Percentiles rank a stretch among this genome's conserved stretches.
Evolutionary conservation across 306 rosid species (phyloP).

Genomic region (Luffa acutangula): DNA sequence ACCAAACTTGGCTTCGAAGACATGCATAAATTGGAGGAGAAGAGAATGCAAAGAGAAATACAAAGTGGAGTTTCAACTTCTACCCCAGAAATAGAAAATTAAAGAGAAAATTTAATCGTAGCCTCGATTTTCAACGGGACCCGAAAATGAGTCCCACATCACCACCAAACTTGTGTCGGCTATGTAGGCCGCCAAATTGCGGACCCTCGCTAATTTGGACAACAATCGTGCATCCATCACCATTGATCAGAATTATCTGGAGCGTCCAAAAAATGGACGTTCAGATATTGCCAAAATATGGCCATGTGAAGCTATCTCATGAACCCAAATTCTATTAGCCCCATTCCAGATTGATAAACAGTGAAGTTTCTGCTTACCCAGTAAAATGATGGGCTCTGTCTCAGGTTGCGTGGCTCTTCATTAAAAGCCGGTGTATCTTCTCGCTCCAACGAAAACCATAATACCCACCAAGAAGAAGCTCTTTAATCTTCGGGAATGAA

Average conservation of each 20-base stretch:
- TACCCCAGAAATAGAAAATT: background rate
- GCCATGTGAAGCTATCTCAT: background rate
- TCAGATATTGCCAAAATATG: background rate
- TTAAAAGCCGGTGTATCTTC: background rate
- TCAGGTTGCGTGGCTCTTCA: background rate
- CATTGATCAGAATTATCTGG: background rate
- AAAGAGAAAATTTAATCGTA: background rate
- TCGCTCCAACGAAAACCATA: background rate
- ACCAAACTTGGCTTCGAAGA: conserved; percentile 46
- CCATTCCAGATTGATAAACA: background rate
- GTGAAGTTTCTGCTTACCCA: background rate
- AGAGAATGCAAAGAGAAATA: conserved; percentile 12
- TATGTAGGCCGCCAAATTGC: background rate
- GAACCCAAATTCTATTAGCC: background rate
- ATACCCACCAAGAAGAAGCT: background rate
- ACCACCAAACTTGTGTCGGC: conserved; percentile 6
- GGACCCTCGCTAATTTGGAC: background rate
- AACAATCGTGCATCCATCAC: background rate
- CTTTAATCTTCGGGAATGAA: background rate
- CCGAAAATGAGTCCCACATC: background rate
- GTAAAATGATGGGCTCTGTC: background rate
- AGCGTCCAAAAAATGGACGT: conserved; percentile 1
- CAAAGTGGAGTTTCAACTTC: conserved; percentile 14
- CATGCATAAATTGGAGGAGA: conserved; percentile 9
- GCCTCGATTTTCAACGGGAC: background rate